These are phyloP conservation scores for Cryoendolithus antarcticus DNA, from an alignment of 2,329 filamentous ascomycete genomes.

Conservation along the genomic window DNA sequence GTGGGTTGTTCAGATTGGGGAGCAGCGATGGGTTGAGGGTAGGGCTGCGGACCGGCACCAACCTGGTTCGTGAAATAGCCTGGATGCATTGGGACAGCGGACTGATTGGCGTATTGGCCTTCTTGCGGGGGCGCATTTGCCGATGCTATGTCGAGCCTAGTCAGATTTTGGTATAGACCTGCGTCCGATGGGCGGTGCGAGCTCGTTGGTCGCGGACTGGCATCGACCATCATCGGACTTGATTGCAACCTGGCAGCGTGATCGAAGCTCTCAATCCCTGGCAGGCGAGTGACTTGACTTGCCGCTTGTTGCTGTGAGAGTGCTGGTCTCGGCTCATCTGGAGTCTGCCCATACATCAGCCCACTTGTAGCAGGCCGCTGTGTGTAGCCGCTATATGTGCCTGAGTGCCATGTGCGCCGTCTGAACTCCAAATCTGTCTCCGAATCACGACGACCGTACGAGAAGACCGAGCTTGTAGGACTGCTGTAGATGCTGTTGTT, in stretches of 20 bases:
- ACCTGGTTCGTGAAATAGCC: too few species aligned
- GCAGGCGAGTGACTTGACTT: constrained; percentile 55
- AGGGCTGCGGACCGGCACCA: too few species aligned
- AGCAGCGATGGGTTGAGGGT: neutral
- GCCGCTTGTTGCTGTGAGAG: constrained; percentile 42
- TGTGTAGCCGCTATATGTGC: constrained; percentile 49
- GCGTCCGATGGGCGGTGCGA: constrained; percentile 41
- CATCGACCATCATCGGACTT: constrained; percentile 69
- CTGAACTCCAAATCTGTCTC: constrained; percentile 64
- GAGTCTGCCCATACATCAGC: constrained; percentile 62
- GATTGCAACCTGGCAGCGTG: constrained; percentile 51
- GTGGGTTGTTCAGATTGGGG: constrained; percentile 24
- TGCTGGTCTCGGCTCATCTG: constrained; percentile 47
- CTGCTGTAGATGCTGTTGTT: constrained; percentile 50
- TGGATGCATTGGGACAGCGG: too few species aligned
- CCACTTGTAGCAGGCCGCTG: constrained; percentile 57
- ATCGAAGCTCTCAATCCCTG: constrained; percentile 87
- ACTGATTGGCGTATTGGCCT: constrained; percentile 10
- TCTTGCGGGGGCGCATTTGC: constrained; percentile 23
- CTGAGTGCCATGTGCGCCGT: constrained; percentile 82
- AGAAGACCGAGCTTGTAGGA: constrained; percentile 54
- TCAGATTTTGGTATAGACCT: constrained; percentile 55
- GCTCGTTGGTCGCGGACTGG: constrained; percentile 18
- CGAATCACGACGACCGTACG: constrained; percentile 55
- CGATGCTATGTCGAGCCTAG: constrained; percentile 51